phyloP scores from a whole-genome alignment of 1,139 yeast genomes.

The Williopsis jadinii region DNA sequence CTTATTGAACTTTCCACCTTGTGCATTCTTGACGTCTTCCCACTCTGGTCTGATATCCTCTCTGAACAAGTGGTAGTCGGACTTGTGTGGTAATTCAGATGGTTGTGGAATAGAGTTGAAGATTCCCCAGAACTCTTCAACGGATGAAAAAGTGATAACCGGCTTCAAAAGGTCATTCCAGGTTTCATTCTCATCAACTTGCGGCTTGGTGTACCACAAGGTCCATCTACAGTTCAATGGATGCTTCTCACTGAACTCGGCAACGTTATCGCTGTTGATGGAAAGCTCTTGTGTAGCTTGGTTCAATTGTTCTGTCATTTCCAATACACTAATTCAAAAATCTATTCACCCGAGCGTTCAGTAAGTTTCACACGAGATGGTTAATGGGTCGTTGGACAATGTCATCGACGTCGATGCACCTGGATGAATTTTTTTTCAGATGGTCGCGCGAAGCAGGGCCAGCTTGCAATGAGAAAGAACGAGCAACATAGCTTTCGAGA shows the following conservation, averaged over 20 bases:
- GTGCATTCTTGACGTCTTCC: constrained; percentile 84
- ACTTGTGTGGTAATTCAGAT: constrained; percentile 80
- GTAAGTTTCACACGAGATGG: too few relatives aligned
- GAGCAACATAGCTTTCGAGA: too few relatives aligned
- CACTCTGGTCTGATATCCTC: constrained; percentile 96
- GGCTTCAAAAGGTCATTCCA: constrained; percentile 95
- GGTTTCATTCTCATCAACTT: constrained; percentile 59
- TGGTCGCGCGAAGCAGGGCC: too few relatives aligned
- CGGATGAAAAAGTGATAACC: constrained; percentile 84
- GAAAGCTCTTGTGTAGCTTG: constrained; percentile 2
- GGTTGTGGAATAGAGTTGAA: constrained; percentile 92
- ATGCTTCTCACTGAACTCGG: constrained; percentile 44
- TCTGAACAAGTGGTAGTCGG: constrained; percentile 93
- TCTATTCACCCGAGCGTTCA: too few relatives aligned
- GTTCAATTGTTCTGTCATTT: too few relatives aligned
- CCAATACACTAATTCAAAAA: too few relatives aligned
- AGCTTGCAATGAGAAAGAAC: too few relatives aligned
- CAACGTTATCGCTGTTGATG: constrained; percentile 15
- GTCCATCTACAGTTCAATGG: constrained; percentile 95
- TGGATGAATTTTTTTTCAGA: too few relatives aligned
- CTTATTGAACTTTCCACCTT: constrained; percentile 94
- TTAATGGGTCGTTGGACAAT: too few relatives aligned
- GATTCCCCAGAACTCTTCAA: constrained; percentile 98
- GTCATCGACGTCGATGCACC: too few relatives aligned
- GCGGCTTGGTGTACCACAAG: constrained; percentile 96